Evolutionary conservation across 2,329 filamentous ascomycete species (phyloP), one percentile per base, ranked within the genome.

Genomic region (Blastomyces percursus): DNA sequence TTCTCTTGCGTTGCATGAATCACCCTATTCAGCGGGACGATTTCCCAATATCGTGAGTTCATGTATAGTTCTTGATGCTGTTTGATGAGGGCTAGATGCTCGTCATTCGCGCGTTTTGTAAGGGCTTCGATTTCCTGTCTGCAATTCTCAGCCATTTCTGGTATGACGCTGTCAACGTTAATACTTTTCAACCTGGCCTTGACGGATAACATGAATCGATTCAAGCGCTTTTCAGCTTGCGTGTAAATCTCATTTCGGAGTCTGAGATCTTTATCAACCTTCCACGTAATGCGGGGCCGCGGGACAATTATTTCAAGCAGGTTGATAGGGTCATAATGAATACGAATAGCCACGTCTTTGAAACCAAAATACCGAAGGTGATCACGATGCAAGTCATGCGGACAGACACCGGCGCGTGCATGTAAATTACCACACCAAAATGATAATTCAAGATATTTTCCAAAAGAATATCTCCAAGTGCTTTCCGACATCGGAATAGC

Each of bases 391-490:
- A 96, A 86, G 71, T 99, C 93, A 72, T 99, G 94, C 19, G 89
- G 84, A 72, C 95, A 99, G 74, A 89, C 80, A 35, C 86, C 85
- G 55, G 87, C 86, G 84, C 86, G 68, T 87, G 85, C 71, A 67
- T 86, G 89, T 58, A 97, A 78, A 46, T 90, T 88, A 51, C 85
- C 88, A 71, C 92, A 93, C 92, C 93, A 99, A 74, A 97, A 97
- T 2, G 92, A 91, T 21, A 99, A 80, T 75, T 99, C 94, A n/a
- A 99, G 81, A 70, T 97, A 99, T 75, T 99, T 99, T 12, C 91
- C 94, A 71, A 99, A 96, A 0, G 94, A 99, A 73, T 99, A 99
- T 73, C 95, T 96, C 89, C 91, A 99, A 0, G 92, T 95, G 69
- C 86, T 91, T 62, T 91, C 86, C 0, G 93, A 96, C 91, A 99